Evolutionary conservation across 2,329 filamentous ascomycete genomes (phyloP).

Genomic region (Aspergillus fumigatiaffinis): DNA sequence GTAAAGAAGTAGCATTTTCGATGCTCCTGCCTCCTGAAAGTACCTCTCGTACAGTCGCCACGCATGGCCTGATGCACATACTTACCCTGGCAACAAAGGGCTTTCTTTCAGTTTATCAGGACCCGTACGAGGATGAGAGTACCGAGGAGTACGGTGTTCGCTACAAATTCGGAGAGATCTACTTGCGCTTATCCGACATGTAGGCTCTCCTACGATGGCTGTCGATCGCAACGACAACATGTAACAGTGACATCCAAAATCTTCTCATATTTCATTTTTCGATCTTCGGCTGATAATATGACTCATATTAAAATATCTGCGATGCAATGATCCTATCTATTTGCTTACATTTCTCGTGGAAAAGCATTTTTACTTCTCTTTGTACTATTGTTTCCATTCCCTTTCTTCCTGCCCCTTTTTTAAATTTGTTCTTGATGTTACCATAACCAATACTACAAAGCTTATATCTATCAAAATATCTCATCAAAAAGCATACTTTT

Average conservation of each 20-base stretch:
- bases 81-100: constrained; percentile 66
- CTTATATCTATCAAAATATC: background rate
- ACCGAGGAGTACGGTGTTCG: constrained; percentile 13
- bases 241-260: background rate
- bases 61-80: constrained; percentile 72
- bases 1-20: constrained; percentile 57
- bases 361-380: background rate
- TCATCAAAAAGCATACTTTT: background rate
- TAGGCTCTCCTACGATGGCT: background rate
- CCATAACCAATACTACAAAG: background rate
- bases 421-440: background rate
- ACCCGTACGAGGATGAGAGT: constrained; percentile 35
- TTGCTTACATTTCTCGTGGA: background rate
- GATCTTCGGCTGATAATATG: background rate
- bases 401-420: background rate
- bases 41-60: constrained; percentile 59
- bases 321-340: background rate
- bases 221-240: background rate
- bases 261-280: background rate
- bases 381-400: background rate
- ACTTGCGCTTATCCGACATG: constrained; percentile 16
- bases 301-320: background rate
- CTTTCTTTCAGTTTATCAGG: constrained; percentile 60
- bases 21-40: constrained; percentile 59
- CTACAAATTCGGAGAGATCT: constrained; percentile 29